Conservation (phyloP, 345 rosid genomes). For the Sisymbrium irio region DNA sequence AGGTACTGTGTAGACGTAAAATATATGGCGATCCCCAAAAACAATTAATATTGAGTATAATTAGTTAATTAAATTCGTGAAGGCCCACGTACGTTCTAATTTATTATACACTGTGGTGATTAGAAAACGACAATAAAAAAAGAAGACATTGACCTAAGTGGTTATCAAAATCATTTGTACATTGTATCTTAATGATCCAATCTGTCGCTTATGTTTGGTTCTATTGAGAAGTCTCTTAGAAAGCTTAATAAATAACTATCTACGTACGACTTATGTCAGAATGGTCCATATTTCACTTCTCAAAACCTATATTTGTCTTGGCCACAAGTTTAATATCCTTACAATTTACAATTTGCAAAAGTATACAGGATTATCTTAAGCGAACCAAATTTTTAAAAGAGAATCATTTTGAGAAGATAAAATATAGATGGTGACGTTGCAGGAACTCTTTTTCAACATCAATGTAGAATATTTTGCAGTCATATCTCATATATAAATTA, state of each 20-base stretch:
- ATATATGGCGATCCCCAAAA: neutral
- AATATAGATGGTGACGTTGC: conserved; percentile 18
- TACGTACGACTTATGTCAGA: conserved; percentile 11
- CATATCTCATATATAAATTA: neutral
- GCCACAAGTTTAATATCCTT: conserved; percentile 15
- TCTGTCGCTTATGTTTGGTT: conserved; percentile 29
- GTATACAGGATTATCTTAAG: neutral
- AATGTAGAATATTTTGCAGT: conserved; percentile 9
- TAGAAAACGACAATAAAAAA: conserved; percentile 26
- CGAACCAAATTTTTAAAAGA: neutral
- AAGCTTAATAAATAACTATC: neutral
- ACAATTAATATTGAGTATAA: neutral
- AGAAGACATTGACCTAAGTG: conserved; percentile 27
- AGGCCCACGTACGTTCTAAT: neutral
- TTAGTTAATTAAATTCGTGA: neutral
- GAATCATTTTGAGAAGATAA: conserved; percentile 10
- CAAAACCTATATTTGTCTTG: neutral
- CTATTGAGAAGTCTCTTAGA: conserved; percentile 1
- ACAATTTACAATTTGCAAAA: conserved; percentile 11
- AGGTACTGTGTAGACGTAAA: neutral
- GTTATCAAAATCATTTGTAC: conserved; percentile 22
- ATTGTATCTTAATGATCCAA: conserved; percentile 14
- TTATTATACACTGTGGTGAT: neutral
- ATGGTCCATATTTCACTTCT: neutral
- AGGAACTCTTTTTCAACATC: conserved; percentile 15